phyloP scores from a whole-genome alignment of 1,284 basidiomycete genomes.

The Filobasidium uniguttulatum region DNA sequence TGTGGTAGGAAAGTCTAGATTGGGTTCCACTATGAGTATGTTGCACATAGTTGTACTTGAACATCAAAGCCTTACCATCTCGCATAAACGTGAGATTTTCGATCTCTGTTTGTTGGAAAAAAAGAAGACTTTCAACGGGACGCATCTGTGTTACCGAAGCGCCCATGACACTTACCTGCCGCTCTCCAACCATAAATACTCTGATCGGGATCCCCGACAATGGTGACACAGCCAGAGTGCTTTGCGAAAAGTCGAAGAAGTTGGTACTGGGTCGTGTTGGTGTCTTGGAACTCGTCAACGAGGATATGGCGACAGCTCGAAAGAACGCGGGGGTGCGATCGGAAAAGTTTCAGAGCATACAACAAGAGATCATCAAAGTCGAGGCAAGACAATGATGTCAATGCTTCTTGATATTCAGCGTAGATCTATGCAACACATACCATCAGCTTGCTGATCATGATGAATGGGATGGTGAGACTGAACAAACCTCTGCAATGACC shows the following conservation, averaged over 20 bases:
- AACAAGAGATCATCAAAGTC: slow-evolving; percentile 84
- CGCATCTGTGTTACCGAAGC: too few species aligned
- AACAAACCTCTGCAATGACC: slow-evolving; percentile 26
- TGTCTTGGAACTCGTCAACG: slow-evolving; percentile 91
- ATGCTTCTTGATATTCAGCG: slow-evolving; percentile 51
- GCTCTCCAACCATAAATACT: slow-evolving; percentile 86
- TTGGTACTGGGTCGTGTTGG: slow-evolving; percentile 71
- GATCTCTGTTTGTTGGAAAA: slow-evolving; percentile 41
- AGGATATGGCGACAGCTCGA: slow-evolving; percentile 60
- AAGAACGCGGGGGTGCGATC: slow-evolving; percentile 44
- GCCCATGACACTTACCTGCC: slow-evolving; percentile 39
- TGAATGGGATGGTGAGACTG: too few species aligned
- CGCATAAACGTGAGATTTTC: slow-evolving; percentile 66
- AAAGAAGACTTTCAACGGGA: too few species aligned
- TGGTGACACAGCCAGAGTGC: slow-evolving; percentile 49
- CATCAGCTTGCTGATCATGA: too few species aligned
- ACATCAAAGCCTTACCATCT: slow-evolving; percentile 40
- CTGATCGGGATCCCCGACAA: slow-evolving; percentile 88
- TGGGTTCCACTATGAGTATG: too few species aligned
- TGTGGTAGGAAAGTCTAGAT: slow-evolving; percentile 51
- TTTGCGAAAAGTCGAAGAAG: slow-evolving; percentile 62
- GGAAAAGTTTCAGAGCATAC: slow-evolving; percentile 61
- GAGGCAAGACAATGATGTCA: slow-evolving; percentile 54
- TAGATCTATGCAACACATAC: slow-evolving; percentile 49
- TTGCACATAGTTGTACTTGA: background rate